Percentiles rank a stretch among this genome's conserved stretches.
These are phyloP conservation scores for Collybiopsis luxurians DNA, from an alignment of 768 basidiomycete species.

Conservation along the genomic window DNA sequence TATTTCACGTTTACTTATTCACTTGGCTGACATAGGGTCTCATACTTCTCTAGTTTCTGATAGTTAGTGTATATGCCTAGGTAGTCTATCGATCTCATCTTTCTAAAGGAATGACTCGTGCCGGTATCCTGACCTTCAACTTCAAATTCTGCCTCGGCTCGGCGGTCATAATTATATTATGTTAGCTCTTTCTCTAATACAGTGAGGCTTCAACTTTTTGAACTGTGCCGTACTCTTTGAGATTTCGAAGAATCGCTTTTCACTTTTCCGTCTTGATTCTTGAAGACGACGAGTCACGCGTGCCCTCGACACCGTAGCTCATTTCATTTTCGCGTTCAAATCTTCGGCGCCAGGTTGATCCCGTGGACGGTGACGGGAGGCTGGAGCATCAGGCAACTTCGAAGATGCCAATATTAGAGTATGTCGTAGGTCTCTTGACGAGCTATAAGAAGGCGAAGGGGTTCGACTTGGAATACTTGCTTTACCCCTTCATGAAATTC, in stretches of 20 bases:
- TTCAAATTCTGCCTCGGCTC: too few species aligned
- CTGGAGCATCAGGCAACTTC: not conserved
- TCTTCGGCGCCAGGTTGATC: not conserved
- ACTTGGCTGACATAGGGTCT: not conserved
- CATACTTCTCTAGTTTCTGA: too few species aligned
- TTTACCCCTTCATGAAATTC: not conserved
- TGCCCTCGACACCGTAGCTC: not conserved
- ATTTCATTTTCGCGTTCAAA: not conserved
- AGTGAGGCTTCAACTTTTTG: too few species aligned
- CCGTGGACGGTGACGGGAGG: not conserved
- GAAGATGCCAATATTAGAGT: not conserved
- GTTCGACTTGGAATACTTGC: too few species aligned
- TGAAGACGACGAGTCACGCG: not conserved
- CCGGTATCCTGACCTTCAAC: too few species aligned
- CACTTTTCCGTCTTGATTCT: too few species aligned
- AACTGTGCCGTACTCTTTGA: too few species aligned
- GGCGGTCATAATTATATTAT: too few species aligned
- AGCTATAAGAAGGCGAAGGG: not conserved
- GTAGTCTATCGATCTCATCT: not conserved
- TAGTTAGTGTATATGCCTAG: not conserved
- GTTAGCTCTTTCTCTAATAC: too few species aligned
- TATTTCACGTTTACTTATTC: not conserved
- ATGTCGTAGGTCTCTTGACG: conserved; percentile 1
- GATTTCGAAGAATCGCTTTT: too few species aligned
- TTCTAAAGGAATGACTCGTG: too few species aligned